Evolutionary conservation across 106 monocot species (phyloP).

Genomic region (Ottelia alismoides): DNA sequence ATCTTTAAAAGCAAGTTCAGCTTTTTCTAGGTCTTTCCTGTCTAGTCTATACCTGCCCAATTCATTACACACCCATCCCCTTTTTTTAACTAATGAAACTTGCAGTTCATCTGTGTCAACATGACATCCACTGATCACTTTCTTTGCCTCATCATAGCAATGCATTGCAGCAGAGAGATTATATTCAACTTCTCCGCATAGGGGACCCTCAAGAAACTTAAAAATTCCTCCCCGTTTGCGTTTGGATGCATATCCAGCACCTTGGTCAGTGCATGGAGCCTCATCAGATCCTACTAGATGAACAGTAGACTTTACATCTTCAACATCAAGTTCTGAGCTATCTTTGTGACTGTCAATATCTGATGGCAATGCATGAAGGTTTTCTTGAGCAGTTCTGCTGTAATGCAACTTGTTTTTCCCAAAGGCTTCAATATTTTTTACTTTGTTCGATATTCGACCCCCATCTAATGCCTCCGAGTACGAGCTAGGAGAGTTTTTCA

Average conservation of each 20-base stretch:
- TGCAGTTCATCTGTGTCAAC: conserved; percentile 26
- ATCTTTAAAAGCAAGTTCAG: conserved; percentile 80
- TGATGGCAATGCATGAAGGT: neutral
- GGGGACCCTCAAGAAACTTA: conserved; percentile 64
- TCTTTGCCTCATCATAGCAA: conserved; percentile 55
- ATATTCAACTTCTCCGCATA: conserved; percentile 39
- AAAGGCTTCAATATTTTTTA: conserved; percentile 6
- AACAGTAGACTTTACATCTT: too few species aligned
- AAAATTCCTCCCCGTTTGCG: conserved; percentile 72
- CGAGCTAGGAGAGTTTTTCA: conserved; percentile 14
- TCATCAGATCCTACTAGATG: neutral
- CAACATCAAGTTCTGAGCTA: conserved; percentile 5
- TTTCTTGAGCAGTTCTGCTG: neutral
- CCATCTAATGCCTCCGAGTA: conserved; percentile 3
- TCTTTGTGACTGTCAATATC: conserved; percentile 2
- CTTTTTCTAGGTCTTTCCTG: conserved; percentile 38
- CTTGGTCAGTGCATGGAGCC: conserved; percentile 2
- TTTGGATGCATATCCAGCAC: conserved; percentile 10
- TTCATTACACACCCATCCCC: conserved; percentile 93
- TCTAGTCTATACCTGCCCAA: conserved; percentile 72
- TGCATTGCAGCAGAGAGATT: conserved; percentile 47
- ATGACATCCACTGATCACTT: conserved; percentile 29
- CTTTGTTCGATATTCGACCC: conserved; percentile 1
- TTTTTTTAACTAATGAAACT: conserved; percentile 59
- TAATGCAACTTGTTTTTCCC: conserved; percentile 12